Evolutionary conservation across 495 filamentous ascomycete species (phyloP).

Genomic region (Penicillium herquei): DNA sequence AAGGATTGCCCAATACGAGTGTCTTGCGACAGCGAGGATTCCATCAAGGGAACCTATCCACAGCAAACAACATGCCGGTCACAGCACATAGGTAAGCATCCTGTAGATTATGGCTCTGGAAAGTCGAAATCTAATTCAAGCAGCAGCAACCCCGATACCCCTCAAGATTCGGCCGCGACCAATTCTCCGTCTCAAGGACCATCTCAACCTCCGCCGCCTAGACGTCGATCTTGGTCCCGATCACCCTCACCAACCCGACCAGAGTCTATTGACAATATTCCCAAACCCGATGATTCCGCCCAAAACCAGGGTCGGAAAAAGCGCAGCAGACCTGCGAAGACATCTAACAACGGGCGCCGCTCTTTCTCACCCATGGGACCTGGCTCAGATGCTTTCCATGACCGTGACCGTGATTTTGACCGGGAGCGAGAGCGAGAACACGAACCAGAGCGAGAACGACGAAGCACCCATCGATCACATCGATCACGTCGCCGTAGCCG

Average conservation of each 20-base stretch:
- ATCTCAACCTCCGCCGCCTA: constrained; percentile 30
- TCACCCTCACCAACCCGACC: constrained; percentile 44
- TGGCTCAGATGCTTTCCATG: constrained; percentile 51
- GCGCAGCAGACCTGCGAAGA: constrained; percentile 33
- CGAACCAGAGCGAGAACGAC: constrained; percentile 36
- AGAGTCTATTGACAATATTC: no score
- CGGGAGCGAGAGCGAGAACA: constrained; percentile 42
- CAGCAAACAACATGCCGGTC: constrained; percentile 26
- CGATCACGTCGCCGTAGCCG: constrained; percentile 42
- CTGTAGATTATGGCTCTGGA: neutral
- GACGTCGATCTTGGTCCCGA: constrained; percentile 35
- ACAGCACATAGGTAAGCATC: constrained; percentile 39
- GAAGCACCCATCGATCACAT: constrained; percentile 40
- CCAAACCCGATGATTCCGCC: constrained; percentile 5
- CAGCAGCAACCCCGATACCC: constrained; percentile 23
- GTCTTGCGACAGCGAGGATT: constrained; percentile 46
- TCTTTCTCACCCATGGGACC: constrained; percentile 53
- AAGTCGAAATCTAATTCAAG: neutral
- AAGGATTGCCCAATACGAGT: constrained; percentile 77
- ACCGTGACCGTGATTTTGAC: constrained; percentile 41
- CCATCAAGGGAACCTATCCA: constrained; percentile 30
- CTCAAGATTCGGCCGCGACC: constrained; percentile 24
- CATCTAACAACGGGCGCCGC: constrained; percentile 21
- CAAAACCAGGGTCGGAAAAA: constrained; percentile 49
- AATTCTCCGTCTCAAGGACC: constrained; percentile 34